phyloP scores from a whole-genome alignment of 2,329 filamentous ascomycete species.

The Tolypocladium paradoxum region DNA sequence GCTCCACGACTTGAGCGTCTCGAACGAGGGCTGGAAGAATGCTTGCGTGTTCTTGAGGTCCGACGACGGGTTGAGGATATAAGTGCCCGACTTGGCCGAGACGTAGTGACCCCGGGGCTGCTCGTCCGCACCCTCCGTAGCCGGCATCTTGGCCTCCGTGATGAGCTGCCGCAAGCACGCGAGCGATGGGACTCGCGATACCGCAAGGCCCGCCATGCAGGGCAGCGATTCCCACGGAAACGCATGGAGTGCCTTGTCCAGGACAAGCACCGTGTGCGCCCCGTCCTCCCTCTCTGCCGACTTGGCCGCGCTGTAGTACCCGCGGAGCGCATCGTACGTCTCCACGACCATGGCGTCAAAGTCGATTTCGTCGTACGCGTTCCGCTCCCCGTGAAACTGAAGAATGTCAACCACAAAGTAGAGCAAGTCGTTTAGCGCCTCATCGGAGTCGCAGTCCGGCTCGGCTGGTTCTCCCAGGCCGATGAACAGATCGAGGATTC shows the following conservation, averaged over 20 bases:
- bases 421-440: conserved; percentile 80
- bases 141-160: conserved; percentile 30
- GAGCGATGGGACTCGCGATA: conserved; percentile 82
- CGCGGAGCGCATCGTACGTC: conserved; percentile 70
- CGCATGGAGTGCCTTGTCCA: conserved; percentile 81
- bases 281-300: conserved; percentile 29
- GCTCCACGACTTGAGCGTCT: conserved; percentile 59
- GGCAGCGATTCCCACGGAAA: conserved; percentile 96
- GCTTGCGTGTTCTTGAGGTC: conserved; percentile 73
- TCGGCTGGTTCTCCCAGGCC: conserved; percentile 66
- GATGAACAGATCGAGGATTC: conserved; percentile 79
- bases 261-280: conserved; percentile 71
- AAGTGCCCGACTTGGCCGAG: conserved; percentile 48
- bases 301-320: conserved; percentile 54
- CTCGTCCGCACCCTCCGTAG: conserved; percentile 4
- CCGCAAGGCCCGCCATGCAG: conserved; percentile 66
- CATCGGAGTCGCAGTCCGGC: conserved; percentile 66
- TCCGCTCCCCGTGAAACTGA: conserved; percentile 91
- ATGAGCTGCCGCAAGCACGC: conserved; percentile 71
- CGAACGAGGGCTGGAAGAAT: conserved; percentile 57
- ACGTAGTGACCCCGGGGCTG: conserved; percentile 39
- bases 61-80: conserved; percentile 79
- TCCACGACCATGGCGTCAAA: conserved; percentile 88
- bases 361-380: conserved; percentile 96
- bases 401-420: conserved; percentile 96